These are phyloP conservation scores for Teunomyces kruisii DNA, from an alignment of 805 yeast species.

Conservation along the genomic window DNA sequence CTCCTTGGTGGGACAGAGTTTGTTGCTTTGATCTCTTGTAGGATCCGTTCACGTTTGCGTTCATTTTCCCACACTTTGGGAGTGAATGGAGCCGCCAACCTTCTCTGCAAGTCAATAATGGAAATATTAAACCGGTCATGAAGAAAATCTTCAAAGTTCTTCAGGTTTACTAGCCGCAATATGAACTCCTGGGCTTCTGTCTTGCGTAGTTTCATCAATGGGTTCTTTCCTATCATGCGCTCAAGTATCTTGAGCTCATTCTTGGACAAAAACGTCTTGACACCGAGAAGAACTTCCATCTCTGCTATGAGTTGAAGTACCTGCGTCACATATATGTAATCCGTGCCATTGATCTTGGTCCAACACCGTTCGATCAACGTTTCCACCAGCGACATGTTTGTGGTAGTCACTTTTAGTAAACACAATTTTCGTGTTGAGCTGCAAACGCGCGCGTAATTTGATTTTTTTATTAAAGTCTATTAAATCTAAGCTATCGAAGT, in stretches of 20 bases:
- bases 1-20: background rate
- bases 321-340: constrained; percentile 22
- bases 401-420: constrained; percentile 1
- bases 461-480: background rate
- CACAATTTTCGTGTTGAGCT: constrained; percentile 2
- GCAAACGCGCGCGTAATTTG: constrained; percentile 1
- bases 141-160: constrained; percentile 20
- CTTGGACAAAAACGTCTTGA: constrained; percentile 16
- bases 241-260: constrained; percentile 11
- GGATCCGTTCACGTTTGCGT: constrained; percentile 2
- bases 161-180: constrained; percentile 19
- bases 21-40: background rate
- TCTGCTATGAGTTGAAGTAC: constrained; percentile 19
- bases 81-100: background rate
- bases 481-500: background rate
- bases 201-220: constrained; percentile 17
- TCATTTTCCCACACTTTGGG: constrained; percentile 2
- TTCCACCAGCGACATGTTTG: constrained; percentile 3
- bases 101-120: constrained; percentile 6
- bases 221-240: constrained; percentile 11
- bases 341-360: constrained; percentile 1
- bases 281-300: constrained; percentile 18
- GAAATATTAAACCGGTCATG: constrained; percentile 14
- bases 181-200: constrained; percentile 24
- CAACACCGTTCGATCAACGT: constrained; percentile 14